Percentiles rank a stretch among this genome's conserved stretches.
Conservation (phyloP, 2,329 filamentous ascomycete species). For the Aspergillus sp. region DNA sequence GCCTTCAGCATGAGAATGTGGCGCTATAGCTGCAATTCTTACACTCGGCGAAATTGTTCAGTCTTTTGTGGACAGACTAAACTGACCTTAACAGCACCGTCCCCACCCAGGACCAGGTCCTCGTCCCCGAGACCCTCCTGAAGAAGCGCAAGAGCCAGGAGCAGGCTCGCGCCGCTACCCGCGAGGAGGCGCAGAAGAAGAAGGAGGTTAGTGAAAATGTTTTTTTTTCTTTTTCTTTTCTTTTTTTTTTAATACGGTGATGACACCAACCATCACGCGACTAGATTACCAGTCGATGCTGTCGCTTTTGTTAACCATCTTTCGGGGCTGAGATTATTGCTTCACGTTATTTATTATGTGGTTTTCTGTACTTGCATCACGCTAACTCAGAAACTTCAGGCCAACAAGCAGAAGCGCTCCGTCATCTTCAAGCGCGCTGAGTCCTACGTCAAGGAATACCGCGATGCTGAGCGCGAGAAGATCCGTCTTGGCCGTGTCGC, state of each 20-base stretch:
- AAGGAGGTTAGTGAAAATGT: constrained; percentile 71
- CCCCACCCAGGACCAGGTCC: constrained; percentile 90
- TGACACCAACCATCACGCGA: constrained; percentile 85
- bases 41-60: constrained; percentile 70
- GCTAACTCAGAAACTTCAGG: constrained; percentile 54
- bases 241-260: constrained; percentile 57
- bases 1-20: constrained; percentile 78
- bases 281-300: constrained; percentile 95
- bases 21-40: constrained; percentile 89
- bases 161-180: constrained; percentile 92
- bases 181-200: constrained; percentile 77
- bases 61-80: constrained; percentile 72
- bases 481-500: constrained; percentile 85
- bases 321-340: constrained; percentile 70
- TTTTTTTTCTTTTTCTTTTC: constrained; percentile 5
- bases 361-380: constrained; percentile 16
- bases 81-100: constrained; percentile 76
- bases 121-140: constrained; percentile 98
- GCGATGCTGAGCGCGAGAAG: constrained; percentile 97
- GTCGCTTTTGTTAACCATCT: constrained; percentile 66
- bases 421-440: constrained; percentile 99
- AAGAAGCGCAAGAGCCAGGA: constrained; percentile 99
- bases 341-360: constrained; percentile 15
- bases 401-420: constrained; percentile 97
- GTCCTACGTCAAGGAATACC: constrained; percentile 99